Conservation (phyloP, 352 stramenopile species). For the Globisporangium yorkense region DNA sequence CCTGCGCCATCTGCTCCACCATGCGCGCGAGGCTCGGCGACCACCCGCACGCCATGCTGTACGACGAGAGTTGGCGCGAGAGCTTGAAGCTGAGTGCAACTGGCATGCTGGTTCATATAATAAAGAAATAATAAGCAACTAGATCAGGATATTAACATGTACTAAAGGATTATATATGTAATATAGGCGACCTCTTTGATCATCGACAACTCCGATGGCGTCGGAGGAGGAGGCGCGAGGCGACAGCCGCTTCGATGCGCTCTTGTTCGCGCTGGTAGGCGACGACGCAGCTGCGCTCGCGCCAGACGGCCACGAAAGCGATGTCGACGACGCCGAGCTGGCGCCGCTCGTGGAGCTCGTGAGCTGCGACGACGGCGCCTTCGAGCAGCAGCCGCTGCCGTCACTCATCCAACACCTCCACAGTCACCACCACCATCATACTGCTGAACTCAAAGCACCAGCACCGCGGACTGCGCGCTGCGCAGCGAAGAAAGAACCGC, state of each 20-base stretch:
- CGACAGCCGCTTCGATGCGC: neutral
- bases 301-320: neutral
- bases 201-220: neutral
- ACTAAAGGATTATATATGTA: too few species aligned
- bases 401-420: neutral
- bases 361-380: neutral
- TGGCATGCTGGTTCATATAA: too few species aligned
- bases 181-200: too few species aligned
- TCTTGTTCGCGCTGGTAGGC: neutral
- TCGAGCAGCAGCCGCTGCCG: neutral
- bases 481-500: neutral
- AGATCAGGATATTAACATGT: too few species aligned
- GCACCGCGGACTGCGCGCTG: too few species aligned
- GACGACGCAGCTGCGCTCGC: neutral
- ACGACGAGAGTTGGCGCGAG: too few species aligned
- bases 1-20: constrained; percentile 52
- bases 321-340: neutral
- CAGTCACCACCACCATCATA: neutral
- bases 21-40: constrained; percentile 64
- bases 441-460: neutral
- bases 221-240: too few species aligned
- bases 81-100: too few species aligned
- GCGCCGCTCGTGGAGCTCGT: neutral
- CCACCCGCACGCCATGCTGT: constrained; percentile 53
- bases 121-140: too few species aligned